Evolutionary conservation across 768 basidiomycete genomes (phyloP).

Genomic region (Exsudoporus frostii): DNA sequence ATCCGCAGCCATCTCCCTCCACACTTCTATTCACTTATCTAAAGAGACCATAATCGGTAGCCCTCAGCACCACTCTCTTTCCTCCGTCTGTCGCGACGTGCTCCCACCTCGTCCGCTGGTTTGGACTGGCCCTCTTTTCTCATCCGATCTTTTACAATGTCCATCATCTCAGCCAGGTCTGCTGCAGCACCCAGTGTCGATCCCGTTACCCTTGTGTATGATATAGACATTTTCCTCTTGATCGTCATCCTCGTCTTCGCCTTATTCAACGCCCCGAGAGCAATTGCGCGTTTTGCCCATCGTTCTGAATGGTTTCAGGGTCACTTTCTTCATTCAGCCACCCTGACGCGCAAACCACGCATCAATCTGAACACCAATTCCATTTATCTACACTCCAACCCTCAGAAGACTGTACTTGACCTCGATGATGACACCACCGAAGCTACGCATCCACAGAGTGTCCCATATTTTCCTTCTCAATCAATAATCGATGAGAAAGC

Average conservation of each 20-base stretch:
- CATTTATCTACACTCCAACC: constrained; percentile 13
- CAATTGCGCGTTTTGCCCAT: constrained; percentile 47
- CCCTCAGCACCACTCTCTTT: neutral
- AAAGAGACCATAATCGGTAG: too few relatives aligned
- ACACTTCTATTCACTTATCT: neutral
- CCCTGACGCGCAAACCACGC: constrained; percentile 1
- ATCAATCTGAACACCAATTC: constrained; percentile 16
- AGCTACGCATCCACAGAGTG: constrained; percentile 2
- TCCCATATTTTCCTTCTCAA: neutral
- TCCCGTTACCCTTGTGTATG: constrained; percentile 27
- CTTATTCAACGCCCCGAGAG: constrained; percentile 46
- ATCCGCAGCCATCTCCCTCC: neutral
- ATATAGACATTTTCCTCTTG: constrained; percentile 46
- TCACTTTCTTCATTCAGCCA: constrained; percentile 38
- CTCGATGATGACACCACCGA: constrained; percentile 18
- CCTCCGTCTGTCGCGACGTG: neutral
- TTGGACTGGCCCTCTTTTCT: constrained; percentile 6
- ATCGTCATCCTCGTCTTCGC: constrained; percentile 39
- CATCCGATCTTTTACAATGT: constrained; percentile 15
- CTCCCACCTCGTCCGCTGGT: constrained; percentile 1
- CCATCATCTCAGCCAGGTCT: neutral
- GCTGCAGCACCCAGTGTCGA: neutral
- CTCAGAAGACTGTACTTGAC: constrained; percentile 8
- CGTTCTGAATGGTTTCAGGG: constrained; percentile 52
- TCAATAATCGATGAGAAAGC: constrained; percentile 13